Evolutionary conservation across 1,284 basidiomycete species (phyloP), one percentile per base, ranked within the genome.

Genomic region (Mycosarcoma maydis): DNA sequence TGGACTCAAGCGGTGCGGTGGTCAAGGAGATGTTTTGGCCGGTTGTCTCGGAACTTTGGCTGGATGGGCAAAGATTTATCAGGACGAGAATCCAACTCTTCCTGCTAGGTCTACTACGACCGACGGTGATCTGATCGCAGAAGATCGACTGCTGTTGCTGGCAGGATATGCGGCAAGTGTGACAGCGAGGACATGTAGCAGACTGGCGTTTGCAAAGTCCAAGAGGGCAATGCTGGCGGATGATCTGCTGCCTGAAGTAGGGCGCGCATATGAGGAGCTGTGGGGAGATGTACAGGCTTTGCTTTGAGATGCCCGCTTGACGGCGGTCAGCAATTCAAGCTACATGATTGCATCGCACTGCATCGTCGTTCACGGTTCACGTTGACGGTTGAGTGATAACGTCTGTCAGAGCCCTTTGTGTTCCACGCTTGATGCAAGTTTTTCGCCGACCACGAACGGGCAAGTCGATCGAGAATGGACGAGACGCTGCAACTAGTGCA

Each of bases 21-120:
- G 94, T 2, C 95, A 98, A 82, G 95, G 95, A 0, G 95, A 98
- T 82, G 89, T 98, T 41, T 83, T 98, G 48, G 90, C 90, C 71
- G 95, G 95, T 6, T 86, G 87, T 33, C 89, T 93, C 7, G 94
- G 93, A 0, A 88, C 92, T 0, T 88, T 96, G 80, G 85, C 97
- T 60, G 94, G 94, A 1, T 98, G 95, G 94, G 92, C 90, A 3
- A 90, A 90, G 81, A 92, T 91, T 75, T 97, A 91, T 82, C 87
- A 89, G 62, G 64, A 86, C 80, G 38, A 37, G 13, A 34, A 46
- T 23, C 17, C 49, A 5, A 37, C 41, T 22, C 32, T 57, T 10
- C 30, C 51, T 6, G 27, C 41, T 2, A 53, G 36, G 2, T 33
- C 41, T 6, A 7, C n/a, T 0, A 29, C 44, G 5, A 20, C n/a